phyloP scores from a whole-genome alignment of 2,329 filamentous ascomycete species.

The Neocucurbitaria cava region DNA sequence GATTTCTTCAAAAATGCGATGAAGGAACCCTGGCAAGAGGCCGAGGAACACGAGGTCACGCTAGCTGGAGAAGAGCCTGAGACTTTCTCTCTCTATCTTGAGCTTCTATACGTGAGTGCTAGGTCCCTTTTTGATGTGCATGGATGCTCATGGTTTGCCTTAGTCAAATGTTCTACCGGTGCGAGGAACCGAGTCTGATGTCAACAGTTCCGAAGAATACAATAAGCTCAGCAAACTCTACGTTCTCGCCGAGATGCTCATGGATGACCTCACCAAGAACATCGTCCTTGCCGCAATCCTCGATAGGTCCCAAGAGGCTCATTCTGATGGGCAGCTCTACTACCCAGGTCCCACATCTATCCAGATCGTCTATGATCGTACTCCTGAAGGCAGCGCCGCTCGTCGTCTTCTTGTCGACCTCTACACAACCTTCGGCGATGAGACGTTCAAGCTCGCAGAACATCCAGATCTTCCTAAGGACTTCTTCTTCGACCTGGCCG shows the following conservation, averaged over 20 bases:
- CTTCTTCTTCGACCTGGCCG: neutral
- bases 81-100: neutral
- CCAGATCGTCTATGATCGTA: conserved; percentile 6
- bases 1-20: conserved; percentile 17
- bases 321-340: neutral
- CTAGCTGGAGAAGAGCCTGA: neutral
- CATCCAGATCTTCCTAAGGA: neutral
- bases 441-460: neutral
- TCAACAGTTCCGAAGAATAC: neutral
- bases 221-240: conserved; percentile 5
- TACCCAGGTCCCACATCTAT: neutral
- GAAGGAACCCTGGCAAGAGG: conserved; percentile 2
- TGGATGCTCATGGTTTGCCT: neutral
- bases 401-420: neutral
- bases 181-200: neutral
- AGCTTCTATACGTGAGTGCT: neutral
- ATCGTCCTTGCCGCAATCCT: neutral
- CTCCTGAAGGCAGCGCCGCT: neutral
- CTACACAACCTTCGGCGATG: neutral
- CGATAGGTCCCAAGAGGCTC: neutral
- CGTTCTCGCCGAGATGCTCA: conserved; percentile 13
- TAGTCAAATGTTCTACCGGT: neutral
- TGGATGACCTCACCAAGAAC: conserved; percentile 12
- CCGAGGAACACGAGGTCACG: neutral
- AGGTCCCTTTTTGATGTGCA: neutral